Base-by-base conservation (phyloP, 23 red algal species). In the Rhodosorus marinus region DNA sequence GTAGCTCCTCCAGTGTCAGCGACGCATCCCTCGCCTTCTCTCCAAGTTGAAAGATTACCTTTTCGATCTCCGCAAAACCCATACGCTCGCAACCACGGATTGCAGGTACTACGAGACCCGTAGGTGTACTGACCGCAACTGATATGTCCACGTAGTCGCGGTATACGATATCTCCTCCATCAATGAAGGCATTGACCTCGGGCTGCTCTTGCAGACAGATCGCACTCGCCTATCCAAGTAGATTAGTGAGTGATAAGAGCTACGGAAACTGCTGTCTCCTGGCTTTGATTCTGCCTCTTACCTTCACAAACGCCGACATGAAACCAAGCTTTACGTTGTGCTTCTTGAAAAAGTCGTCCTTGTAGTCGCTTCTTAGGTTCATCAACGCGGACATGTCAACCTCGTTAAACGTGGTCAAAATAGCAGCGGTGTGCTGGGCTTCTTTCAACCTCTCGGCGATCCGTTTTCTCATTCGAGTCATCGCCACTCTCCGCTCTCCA, bases 321-420 rank as follows among this genome's bases (percentile, higher is more conserved):
- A 83, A 98, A 33, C 90, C 90, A n/a, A 98, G 70, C 46, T 81
- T 80, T 20, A 72, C 71, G 6, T 80, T 80, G 61, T 98, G 78
- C 24, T 66, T 31, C 62, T 85, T 98, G 35, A 72, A 57, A 60
- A 98, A 98, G 8, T 64, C 69, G 2, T 98, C 90, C 25, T 98
- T 98, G 57, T 64, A 98, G 26, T 77, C 70, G 14, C 31, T 56
- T 31, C 90, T 49, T 31, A 98, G 56, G 61, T 98, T 80, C 54
- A 82, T 76, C 8, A 98, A 72, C 0, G 76, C 70, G 0, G 78
- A 80, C 90, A 98, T 77, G 73, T 98, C 90, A 43, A 82, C 74
- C 60, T 98, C 90, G 62, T 98, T 98, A 55, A 98, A 98, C 21
- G 90, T 98, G 3, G 90, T 98, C 32, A 98, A 55, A 79, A 98